Conservation (phyloP, 2,329 filamentous ascomycete species). For the Rhynchosporium graminicola region DNA sequence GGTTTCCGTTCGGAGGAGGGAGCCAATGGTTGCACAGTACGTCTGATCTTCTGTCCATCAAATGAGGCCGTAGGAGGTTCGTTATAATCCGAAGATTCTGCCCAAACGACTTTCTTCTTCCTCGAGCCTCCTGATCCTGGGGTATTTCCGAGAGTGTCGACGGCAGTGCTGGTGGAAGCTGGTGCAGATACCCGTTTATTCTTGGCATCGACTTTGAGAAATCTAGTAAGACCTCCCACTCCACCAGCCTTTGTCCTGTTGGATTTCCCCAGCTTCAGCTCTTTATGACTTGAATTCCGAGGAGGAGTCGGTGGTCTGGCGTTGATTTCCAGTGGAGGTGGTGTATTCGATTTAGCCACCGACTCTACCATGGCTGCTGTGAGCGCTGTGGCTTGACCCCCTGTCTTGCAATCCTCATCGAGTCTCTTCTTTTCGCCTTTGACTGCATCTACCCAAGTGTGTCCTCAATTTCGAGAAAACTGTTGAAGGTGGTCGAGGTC, state of each 20-base stretch:
- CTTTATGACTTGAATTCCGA: constrained; percentile 43
- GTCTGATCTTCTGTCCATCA: constrained; percentile 22
- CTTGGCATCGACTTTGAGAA: constrained; percentile 40
- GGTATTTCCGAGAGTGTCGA: constrained; percentile 37
- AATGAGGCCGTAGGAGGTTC: constrained; percentile 43
- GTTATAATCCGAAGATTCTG: constrained; percentile 56
- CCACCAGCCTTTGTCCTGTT: constrained; percentile 14
- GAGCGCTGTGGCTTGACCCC: constrained; percentile 28
- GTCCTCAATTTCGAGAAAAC: constrained; percentile 10
- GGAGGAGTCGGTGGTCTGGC: constrained; percentile 68
- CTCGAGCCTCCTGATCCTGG: constrained; percentile 40
- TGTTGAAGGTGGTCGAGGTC: constrained; percentile 6
- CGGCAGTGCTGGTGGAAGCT: constrained; percentile 30
- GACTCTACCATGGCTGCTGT: constrained; percentile 40
- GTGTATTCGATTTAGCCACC: constrained; percentile 33
- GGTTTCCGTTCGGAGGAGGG: constrained; percentile 50
- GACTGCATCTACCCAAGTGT: constrained; percentile 5
- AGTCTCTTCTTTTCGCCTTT: constrained; percentile 12
- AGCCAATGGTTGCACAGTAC: constrained; percentile 29
- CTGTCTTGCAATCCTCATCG: constrained; percentile 26
- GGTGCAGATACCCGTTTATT: constrained; percentile 25
- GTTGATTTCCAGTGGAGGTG: constrained; percentile 54
- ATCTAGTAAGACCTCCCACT: constrained; percentile 25
- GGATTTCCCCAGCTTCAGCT: constrained; percentile 39
- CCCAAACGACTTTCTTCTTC: constrained; percentile 62